Percentiles rank a stretch among this genome's conserved stretches.
phyloP scores from a whole-genome alignment of 2,329 filamentous ascomycete species.

The Clonostachys chloroleuca region DNA sequence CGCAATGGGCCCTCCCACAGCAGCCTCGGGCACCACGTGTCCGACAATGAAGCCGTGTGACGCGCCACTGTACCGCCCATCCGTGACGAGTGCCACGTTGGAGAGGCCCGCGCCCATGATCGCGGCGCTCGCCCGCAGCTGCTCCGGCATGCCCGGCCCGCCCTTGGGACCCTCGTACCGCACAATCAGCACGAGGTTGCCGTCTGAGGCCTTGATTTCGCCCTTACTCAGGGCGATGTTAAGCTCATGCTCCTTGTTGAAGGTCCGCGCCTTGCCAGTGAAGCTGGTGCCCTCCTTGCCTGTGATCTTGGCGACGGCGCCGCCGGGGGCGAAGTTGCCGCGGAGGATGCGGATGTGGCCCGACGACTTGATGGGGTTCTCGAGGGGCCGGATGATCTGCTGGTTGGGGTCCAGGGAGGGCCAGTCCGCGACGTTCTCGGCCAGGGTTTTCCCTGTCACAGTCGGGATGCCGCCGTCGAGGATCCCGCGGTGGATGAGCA shows the following conservation, averaged over 20 bases:
- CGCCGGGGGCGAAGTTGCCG: slow-evolving; percentile 83
- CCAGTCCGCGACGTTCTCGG: slow-evolving; percentile 73
- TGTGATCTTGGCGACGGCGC: slow-evolving; percentile 93
- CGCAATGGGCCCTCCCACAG: slow-evolving; percentile 80
- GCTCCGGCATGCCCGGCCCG: slow-evolving; percentile 92
- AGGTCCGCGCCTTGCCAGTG: slow-evolving; percentile 75
- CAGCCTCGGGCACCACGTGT: slow-evolving; percentile 83
- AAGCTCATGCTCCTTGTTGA: slow-evolving; percentile 79
- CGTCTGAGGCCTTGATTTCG: slow-evolving; percentile 45
- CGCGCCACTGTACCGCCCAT: slow-evolving; percentile 75
- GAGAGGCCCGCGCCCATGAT: slow-evolving; percentile 88
- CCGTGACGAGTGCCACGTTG: slow-evolving; percentile 69
- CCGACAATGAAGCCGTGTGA: slow-evolving; percentile 85
- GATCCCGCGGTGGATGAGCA: slow-evolving; percentile 71
- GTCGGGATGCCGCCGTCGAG: slow-evolving; percentile 77
- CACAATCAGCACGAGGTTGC: slow-evolving; percentile 86
- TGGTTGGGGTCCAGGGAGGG: slow-evolving; percentile 76
- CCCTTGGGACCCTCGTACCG: slow-evolving; percentile 93
- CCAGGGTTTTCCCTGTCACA: slow-evolving; percentile 79
- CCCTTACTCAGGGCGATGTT: slow-evolving; percentile 71
- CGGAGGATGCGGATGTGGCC: slow-evolving; percentile 86
- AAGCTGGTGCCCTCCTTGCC: slow-evolving; percentile 88
- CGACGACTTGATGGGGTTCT: slow-evolving; percentile 69
- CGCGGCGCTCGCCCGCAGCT: slow-evolving; percentile 86
- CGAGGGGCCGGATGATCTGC: slow-evolving; percentile 79